A percentile compares a stretch with the other conserved stretches of the same genome.
These are phyloP conservation scores for Carex pumila DNA, from an alignment of 176 grass and related monocot species.

Conservation along the genomic window DNA sequence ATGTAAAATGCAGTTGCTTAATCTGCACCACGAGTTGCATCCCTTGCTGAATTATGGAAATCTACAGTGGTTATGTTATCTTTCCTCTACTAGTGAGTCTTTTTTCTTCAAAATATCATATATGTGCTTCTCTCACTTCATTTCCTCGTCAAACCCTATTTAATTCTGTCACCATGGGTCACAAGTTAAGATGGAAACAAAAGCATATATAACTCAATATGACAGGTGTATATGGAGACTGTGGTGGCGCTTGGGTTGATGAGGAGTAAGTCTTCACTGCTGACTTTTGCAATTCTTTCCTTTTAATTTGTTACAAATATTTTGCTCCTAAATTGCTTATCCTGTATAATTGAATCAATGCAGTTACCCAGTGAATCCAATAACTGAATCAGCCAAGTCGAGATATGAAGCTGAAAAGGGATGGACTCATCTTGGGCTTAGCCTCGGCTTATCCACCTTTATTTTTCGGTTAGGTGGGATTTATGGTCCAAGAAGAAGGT, in stretches of 20 bases:
- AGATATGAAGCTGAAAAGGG: constrained; percentile 66
- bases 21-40: constrained; percentile 36
- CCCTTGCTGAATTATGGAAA: constrained; percentile 33
- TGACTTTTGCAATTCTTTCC: not conserved
- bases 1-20: constrained; percentile 38
- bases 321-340: constrained; percentile 9
- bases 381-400: constrained; percentile 41
- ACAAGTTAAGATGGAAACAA: not conserved
- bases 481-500: constrained; percentile 96
- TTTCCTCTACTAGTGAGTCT: constrained; percentile 73
- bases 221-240: constrained; percentile 95
- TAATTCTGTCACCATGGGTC: not conserved
- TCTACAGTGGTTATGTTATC: constrained; percentile 74
- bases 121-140: not conserved
- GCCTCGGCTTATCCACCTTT: constrained; percentile 43
- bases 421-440: constrained; percentile 45
- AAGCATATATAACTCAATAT: not conserved
- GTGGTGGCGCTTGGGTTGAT: constrained; percentile 57
- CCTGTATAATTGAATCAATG: not conserved
- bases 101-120: not conserved
- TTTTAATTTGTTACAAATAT: too few species aligned
- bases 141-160: not conserved
- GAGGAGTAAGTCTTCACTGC: constrained; percentile 56
- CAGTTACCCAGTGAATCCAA: constrained; percentile 64
- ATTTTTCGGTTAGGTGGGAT: constrained; percentile 83